Base-by-base conservation (phyloP, 176 grass and related monocot species). In the Bothriochloa decipiens region DNA sequence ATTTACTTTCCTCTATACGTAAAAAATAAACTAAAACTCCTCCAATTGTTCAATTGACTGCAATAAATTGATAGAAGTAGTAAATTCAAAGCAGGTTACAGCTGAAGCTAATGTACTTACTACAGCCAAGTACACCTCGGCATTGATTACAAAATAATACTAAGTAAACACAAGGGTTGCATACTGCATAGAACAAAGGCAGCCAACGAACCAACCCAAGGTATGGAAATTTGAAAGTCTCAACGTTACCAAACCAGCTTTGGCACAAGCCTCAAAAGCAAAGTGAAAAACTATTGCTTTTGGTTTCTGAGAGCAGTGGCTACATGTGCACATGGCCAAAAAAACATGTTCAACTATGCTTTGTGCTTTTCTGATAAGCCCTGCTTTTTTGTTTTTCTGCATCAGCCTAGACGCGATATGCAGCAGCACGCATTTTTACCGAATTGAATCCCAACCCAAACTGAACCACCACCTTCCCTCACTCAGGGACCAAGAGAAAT, bases 261-360 rank as follows among this genome's bases (percentile, higher is more conserved):
- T 65, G 52, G 17, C 63, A 62, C 39, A 55, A 61, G 5, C 16
- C 49, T 29, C 50, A 74, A 81, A 89, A 69, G 22, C 22, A 68
- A 72, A 75, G 61, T 40, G 27, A 75, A 58, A 75, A 26, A 75
- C 11, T 22, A 43, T 2, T 75, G 60, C 14, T 81, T 85, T 62
- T 39, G 1, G 23, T 63, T 47, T 39, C 82, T 69, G 22, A 84
- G 84, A 80, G 81, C 81, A 80, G 74, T 37, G 16, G 39, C 53
- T 69, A 40, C 82, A 74, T 75, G 17, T 62, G 46, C 62, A 37
- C 29, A 84, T 60, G 37, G 61, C 60, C 7, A 71, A 84, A 89
- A 89, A 1, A 2, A 46, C 43, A 78, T 43, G 71, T 45, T 66
- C 53, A 18, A 36, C 33, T 58, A 23, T 9, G 58, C 61, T 86